Evolutionary conservation across 2,329 filamentous ascomycete genomes (phyloP), one percentile per base, ranked within the genome.

Genomic region (Paecilomyces dactylethromorphus): DNA sequence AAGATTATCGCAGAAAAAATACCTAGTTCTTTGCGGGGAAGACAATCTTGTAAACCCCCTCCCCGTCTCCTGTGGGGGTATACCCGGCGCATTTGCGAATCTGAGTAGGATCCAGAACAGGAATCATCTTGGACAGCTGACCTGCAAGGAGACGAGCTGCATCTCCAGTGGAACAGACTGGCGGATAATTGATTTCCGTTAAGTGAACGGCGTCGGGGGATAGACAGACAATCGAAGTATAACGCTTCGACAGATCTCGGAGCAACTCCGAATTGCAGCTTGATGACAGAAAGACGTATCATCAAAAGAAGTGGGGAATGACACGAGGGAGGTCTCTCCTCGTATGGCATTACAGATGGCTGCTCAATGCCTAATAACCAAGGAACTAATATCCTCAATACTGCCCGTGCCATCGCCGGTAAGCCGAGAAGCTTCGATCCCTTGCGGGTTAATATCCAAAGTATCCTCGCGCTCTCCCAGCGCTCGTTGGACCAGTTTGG

Each of bases 401-500:
- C 71, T 80, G 33, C 75, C 74, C 49, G 68, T 73, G 1, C 70
- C 72, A 65, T 75, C 75, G 10, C 70, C 72, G 0, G 66, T 62
- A 49, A 58, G 59, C 57, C 66, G 63, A 57, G 64, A 56, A 33
- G 72, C 65, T 61, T 71, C 74, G 31, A 67, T 65, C 56, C 64
- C 60, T 11, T 67, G 66, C 22, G 65, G 63, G 56, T 67, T 64
- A 58, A 67, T 65, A 56, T 68, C 63, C 11, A 64, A 57, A 6
- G 60, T 57, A 35, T 72, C 71, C 55, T 75, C 71, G 24, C 71
- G 65, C 65, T 83, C 81, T 7, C 83, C 82, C 26, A 84, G 68
- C 10, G 90, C 86, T 60, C 87, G 87, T 73, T 94, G 89, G 52
- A 97, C 86, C 53, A 99, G 83, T 75, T 93, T 96, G 1, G 85